A percentile compares a stretch with the other conserved stretches of the same genome.
These are phyloP conservation scores for Oenanthe javanica DNA, from an alignment of 140 eudicot genomes.

Conservation along the genomic window DNA sequence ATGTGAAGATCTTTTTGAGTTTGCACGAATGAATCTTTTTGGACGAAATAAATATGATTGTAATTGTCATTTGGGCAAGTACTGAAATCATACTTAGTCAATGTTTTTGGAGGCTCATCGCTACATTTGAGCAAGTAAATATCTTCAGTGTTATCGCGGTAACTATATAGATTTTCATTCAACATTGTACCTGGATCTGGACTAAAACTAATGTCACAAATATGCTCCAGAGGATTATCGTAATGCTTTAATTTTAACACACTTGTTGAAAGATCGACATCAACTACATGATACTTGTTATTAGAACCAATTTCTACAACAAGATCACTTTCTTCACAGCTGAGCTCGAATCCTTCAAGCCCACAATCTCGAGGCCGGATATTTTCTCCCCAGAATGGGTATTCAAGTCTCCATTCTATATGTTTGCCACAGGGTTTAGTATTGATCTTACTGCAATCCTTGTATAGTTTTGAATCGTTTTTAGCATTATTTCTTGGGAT, in stretches of 20 bases:
- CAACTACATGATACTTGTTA: conserved; percentile 9
- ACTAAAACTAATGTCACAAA: too few relatives aligned
- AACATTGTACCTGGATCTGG: too few relatives aligned
- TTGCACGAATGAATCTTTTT: too few relatives aligned
- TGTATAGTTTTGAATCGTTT: neutral
- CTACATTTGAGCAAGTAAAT: too few relatives aligned
- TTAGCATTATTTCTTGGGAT: neutral
- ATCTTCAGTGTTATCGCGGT: too few relatives aligned
- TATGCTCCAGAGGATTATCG: neutral
- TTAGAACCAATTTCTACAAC: neutral
- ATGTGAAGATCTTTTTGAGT: too few relatives aligned
- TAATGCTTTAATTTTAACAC: neutral
- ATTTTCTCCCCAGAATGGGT: conserved; percentile 29
- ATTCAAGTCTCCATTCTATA: neutral
- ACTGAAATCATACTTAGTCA: too few relatives aligned
- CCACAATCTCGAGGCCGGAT: conserved; percentile 21
- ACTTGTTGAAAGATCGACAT: neutral
- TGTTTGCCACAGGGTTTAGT: conserved; percentile 9
- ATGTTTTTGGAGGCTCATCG: too few relatives aligned
- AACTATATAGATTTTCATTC: too few relatives aligned
- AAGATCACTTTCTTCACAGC: neutral
- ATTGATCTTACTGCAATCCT: neutral
- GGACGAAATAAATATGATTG: too few relatives aligned
- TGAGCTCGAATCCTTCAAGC: conserved; percentile 21
- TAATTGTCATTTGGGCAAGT: too few relatives aligned